Conservation (phyloP, 768 basidiomycete genomes). For the Mycena rosella region DNA sequence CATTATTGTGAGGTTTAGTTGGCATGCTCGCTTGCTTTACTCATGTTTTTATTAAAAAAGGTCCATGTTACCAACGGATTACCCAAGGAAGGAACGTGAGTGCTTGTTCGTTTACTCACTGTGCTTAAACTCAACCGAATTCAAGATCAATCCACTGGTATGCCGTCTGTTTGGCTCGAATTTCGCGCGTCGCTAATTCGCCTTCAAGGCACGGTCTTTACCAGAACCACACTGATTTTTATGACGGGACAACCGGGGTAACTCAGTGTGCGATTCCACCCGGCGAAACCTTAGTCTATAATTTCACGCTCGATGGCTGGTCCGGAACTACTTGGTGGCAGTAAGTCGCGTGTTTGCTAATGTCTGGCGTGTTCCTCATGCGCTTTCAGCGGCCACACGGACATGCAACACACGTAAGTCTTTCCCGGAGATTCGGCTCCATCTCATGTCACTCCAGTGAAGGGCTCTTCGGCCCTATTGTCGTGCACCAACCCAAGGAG, state of each 20-base stretch:
- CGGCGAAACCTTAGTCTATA: slow-evolving; percentile 54
- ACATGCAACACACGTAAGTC: slow-evolving; percentile 34
- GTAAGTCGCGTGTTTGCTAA: slow-evolving; percentile 35
- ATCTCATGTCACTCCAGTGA: slow-evolving; percentile 57
- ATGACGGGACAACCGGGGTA: slow-evolving; percentile 61
- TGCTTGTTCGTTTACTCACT: not conserved
- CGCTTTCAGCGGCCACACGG: slow-evolving; percentile 16
- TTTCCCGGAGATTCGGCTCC: not conserved
- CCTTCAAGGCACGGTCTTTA: slow-evolving; percentile 43
- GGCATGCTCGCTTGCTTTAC: not conserved
- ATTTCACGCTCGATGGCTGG: slow-evolving; percentile 57
- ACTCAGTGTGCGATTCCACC: slow-evolving; percentile 69
- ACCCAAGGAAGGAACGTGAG: slow-evolving; percentile 45
- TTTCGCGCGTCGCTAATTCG: not conserved
- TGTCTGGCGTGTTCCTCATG: slow-evolving; percentile 40
- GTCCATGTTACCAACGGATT: slow-evolving; percentile 51
- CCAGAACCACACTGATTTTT: slow-evolving; percentile 56
- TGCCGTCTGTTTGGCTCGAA: not conserved
- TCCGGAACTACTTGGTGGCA: slow-evolving; percentile 66
- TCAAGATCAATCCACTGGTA: slow-evolving; percentile 47
- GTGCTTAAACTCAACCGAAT: not conserved
- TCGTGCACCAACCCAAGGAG: slow-evolving; percentile 57
- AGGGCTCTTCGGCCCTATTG: slow-evolving; percentile 61
- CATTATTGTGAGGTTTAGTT: slow-evolving; percentile 36
- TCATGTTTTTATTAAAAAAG: not conserved